Conservation (phyloP, 441 rosid genomes). For the Brassica hybrid region DNA sequence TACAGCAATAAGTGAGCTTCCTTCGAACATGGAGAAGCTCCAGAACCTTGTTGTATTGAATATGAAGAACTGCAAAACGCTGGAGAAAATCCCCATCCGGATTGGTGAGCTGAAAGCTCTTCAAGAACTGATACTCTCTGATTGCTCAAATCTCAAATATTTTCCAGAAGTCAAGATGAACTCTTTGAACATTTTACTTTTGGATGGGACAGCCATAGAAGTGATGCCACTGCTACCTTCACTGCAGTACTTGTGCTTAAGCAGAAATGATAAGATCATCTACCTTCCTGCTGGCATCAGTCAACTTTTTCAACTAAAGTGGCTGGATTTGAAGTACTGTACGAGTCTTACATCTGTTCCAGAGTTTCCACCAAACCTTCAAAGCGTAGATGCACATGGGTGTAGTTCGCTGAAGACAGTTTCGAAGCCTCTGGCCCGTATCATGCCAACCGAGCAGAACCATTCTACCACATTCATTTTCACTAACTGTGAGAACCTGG, state of each 20-base stretch:
- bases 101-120: slow-evolving; percentile 19
- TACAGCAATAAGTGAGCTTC: slow-evolving; percentile 26
- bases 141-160: slow-evolving; percentile 22
- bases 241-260: slow-evolving; percentile 11
- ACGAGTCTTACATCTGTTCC: neutral
- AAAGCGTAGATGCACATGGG: neutral
- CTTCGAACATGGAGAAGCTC: neutral
- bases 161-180: slow-evolving; percentile 6
- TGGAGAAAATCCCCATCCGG: slow-evolving; percentile 21
- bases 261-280: slow-evolving; percentile 27
- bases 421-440: slow-evolving; percentile 12
- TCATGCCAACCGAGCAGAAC: slow-evolving; percentile 7
- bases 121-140: neutral
- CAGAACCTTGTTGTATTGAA: slow-evolving; percentile 5
- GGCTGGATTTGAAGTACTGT: slow-evolving; percentile 12
- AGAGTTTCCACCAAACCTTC: neutral
- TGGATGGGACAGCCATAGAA: slow-evolving; percentile 32
- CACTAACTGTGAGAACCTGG: slow-evolving; percentile 6
- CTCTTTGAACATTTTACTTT: neutral
- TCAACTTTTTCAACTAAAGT: neutral
- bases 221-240: slow-evolving; percentile 26
- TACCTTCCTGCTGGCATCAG: neutral
- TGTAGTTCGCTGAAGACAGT: slow-evolving; percentile 6
- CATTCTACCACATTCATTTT: slow-evolving; percentile 3
- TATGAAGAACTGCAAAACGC: slow-evolving; percentile 22